These are phyloP conservation scores for Stephania cephalantha DNA, from an alignment of 164 flowering plant genomes.

Conservation along the genomic window DNA sequence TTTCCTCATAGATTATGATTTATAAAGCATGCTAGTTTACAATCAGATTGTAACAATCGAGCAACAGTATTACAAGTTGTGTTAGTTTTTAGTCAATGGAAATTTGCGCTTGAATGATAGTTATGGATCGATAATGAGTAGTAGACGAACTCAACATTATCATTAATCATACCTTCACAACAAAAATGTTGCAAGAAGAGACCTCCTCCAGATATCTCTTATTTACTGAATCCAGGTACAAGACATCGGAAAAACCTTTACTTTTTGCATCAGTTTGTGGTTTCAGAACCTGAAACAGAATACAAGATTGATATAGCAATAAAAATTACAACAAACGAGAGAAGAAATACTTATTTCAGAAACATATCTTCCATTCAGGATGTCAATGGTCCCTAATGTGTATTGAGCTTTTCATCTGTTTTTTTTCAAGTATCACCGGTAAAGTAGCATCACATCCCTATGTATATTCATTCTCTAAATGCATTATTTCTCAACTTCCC, in stretches of 20 bases:
- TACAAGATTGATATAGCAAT: neutral
- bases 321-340: neutral
- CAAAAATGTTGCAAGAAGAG: slow-evolving; percentile 59
- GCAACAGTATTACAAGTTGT: neutral
- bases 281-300: slow-evolving; percentile 39
- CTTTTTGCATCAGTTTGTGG: slow-evolving; percentile 41
- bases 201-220: slow-evolving; percentile 60
- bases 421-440: neutral
- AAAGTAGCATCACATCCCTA: neutral
- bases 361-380: neutral
- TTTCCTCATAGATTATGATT: neutral
- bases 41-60: neutral
- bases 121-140: neutral
- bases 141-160: neutral
- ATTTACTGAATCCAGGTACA: slow-evolving; percentile 51
- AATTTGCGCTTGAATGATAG: neutral
- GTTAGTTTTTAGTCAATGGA: neutral
- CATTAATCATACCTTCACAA: slow-evolving; percentile 48
- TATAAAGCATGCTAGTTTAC: neutral
- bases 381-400: no score
- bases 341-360: neutral
- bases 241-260: slow-evolving; percentile 62
- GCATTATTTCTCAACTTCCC: neutral
- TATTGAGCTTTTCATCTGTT: no score
- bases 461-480: neutral